A percentile compares a stretch with the other conserved stretches of the same genome.
These are phyloP conservation scores for Aureobasidium vineae DNA, from an alignment of 2,329 filamentous ascomycete species.

Conservation along the genomic window DNA sequence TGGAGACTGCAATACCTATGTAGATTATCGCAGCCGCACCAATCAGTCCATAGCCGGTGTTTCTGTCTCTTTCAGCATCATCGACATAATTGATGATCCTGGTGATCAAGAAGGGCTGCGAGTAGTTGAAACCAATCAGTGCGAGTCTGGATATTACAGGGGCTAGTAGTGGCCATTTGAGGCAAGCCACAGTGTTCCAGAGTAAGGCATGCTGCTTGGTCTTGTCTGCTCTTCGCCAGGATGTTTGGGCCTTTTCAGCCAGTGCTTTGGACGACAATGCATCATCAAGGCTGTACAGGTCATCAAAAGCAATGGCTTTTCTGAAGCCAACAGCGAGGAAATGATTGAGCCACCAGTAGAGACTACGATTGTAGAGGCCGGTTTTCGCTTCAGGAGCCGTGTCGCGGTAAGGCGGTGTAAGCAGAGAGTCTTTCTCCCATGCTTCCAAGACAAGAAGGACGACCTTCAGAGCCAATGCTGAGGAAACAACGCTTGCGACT, in stretches of 20 bases:
- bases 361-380: background rate
- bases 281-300: background rate
- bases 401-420: background rate
- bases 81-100: background rate
- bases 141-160: background rate
- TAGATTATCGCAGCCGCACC: background rate
- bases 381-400: background rate
- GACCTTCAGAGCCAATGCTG: background rate
- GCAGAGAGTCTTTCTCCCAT: background rate
- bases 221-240: background rate
- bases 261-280: background rate
- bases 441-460: background rate
- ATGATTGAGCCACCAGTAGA: conserved; percentile 19
- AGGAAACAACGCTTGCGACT: background rate
- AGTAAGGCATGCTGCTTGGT: background rate
- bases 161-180: background rate
- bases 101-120: background rate
- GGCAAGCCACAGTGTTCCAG: background rate
- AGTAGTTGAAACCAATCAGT: background rate
- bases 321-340: background rate
- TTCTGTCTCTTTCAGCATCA: background rate
- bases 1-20: conserved; percentile 8
- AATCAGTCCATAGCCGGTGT: conserved; percentile 13
- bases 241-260: background rate
- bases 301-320: background rate